Conservation (phyloP, 495 filamentous ascomycete species). For the Neurospora intermedia region DNA sequence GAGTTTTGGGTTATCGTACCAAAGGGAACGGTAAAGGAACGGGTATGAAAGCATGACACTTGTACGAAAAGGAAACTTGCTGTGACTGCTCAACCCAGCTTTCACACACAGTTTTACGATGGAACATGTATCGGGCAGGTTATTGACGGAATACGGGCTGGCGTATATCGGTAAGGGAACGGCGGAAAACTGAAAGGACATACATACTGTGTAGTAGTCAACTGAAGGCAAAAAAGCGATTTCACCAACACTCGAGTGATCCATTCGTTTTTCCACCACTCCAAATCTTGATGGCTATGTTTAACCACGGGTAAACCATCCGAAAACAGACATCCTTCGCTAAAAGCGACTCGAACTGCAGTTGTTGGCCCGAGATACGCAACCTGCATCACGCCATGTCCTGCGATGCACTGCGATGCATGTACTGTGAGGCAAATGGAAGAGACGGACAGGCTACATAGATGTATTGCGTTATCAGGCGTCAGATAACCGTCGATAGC, state of each 20-base stretch:
- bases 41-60: neutral
- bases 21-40: neutral
- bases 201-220: neutral
- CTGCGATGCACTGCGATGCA: neutral
- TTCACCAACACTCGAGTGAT: too few relatives aligned
- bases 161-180: neutral
- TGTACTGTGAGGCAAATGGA: neutral
- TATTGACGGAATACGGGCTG: neutral
- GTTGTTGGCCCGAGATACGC: neutral
- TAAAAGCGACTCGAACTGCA: neutral
- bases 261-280: neutral
- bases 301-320: neutral
- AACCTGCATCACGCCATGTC: neutral
- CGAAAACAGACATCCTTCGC: neutral
- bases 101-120: neutral
- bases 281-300: neutral
- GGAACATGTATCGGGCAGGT: neutral
- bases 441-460: neutral
- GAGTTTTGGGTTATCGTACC: neutral
- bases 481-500: neutral
- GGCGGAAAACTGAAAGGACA: too few relatives aligned
- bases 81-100: neutral
- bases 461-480: neutral
- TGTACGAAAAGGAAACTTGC: neutral
- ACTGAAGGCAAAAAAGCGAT: neutral